Evolutionary conservation across 768 basidiomycete species (phyloP).

Genomic region (Neoboletus brunneissimus): DNA sequence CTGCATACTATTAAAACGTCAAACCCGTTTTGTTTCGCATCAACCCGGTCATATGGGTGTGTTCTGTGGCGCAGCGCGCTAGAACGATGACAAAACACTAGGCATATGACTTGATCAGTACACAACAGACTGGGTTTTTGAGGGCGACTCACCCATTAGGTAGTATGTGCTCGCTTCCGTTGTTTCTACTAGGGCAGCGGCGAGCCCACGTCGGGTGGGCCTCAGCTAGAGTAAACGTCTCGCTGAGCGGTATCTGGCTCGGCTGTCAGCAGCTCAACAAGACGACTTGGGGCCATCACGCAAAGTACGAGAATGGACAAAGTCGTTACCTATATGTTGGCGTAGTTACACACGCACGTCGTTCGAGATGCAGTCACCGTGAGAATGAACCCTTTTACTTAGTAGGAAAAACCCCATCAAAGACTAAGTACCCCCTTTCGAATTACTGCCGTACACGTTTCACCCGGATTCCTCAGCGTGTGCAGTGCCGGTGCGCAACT

Average conservation of each 20-base stretch:
- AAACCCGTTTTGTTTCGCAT: slow-evolving; percentile 3
- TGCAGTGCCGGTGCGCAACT: background rate
- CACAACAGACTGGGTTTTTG: background rate
- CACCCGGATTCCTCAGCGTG: background rate
- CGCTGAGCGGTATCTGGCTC: slow-evolving; percentile 8
- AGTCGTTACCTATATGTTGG: background rate
- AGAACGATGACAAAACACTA: background rate
- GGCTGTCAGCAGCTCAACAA: background rate
- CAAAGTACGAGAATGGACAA: background rate
- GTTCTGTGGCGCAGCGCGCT: background rate
- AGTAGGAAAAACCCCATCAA: background rate
- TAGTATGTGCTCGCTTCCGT: background rate
- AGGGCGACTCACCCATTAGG: background rate
- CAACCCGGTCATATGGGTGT: background rate
- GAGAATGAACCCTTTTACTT: slow-evolving; percentile 10
- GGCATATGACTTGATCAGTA: background rate
- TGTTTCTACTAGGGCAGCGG: background rate
- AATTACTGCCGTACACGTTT: slow-evolving; percentile 8
- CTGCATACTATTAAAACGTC: slow-evolving; percentile 1
- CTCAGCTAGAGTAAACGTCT: background rate
- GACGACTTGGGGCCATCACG: background rate
- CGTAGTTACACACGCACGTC: background rate
- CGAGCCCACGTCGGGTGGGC: background rate
- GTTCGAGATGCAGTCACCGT: slow-evolving; percentile 2
- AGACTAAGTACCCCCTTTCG: background rate